Base-by-base conservation (phyloP, 1,139 yeast species). In the Hyphopichia pseudoburtonii region DNA sequence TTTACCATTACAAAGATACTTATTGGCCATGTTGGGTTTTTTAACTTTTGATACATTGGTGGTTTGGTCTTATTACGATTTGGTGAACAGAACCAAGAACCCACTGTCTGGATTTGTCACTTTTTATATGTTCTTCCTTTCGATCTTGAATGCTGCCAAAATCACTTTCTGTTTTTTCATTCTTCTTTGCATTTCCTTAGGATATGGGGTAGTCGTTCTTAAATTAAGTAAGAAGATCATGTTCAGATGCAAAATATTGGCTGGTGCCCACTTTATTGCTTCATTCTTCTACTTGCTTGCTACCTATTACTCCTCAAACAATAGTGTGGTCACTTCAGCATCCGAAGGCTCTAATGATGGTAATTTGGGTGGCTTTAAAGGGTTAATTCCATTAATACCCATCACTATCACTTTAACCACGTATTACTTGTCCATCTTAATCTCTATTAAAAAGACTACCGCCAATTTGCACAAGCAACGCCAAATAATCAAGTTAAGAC, bases 181-280 rank as follows among this genome's bases (percentile, higher is more conserved):
- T 51, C 68, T 94, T 40, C 71, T 92, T 45, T 83, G 90, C 51
- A 92, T 94, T 41, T 77, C 95, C 14, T 70, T 90, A 48, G 98
- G 98, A 24, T 94, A 90, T 61, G 97, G 98, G 43, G 92, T 94
- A 37, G 98, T 94, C 28, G 76, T 76, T 45, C 87, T 96, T 36
- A 84, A 89, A 48, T 73, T 94, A 44, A 88, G 89, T 37, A 79
- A 78, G 56, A 78, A 76, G 43, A 58, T 78, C 32, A 89, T 94
- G 96, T 70, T 82, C 53, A 80, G 77, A 57, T 85, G 96, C 60
- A 84, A 88, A 55, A 70, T 87, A 14, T 73, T 89, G 39, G 88
- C 96, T 2, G 83, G 67, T 0, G 64, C 77, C 21, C 94, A 88
- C 54, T 90, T 88, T 55, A 62, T 75, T 15, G 75, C 86, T 32